Base-by-base conservation (phyloP, 2,329 filamentous ascomycete species). In the Botrytis deweyae region DNA sequence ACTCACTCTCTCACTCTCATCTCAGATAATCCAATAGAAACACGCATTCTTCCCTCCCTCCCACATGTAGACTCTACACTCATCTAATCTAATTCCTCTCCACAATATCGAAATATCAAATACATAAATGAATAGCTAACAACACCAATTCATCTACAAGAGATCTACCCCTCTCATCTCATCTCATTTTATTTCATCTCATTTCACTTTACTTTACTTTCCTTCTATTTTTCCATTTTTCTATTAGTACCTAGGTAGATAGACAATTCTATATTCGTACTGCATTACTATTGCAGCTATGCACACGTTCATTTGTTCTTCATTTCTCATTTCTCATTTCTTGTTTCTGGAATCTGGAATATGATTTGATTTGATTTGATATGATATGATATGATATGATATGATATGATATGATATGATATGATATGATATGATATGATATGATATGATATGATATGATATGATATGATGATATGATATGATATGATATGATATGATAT, bases 251-350 rank as follows among this genome's bases (percentile, higher is more conserved):
- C 29, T 29, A 29, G 29, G 29, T 29, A 40, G 12, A 1, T 40
- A 40, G 40, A 12, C 3, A 42, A 4, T 42, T 16, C 12, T 16
- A 4, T 3, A 42, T 42, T 4, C 42, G 18, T 20, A 44, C 2
- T 44, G 6, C 6, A 20, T n/a, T 9, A 22, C 4, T n/a, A 25
- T 1, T 49, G 22, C 46, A 49, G 25, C 10, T 4, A 4, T 4
- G 5, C 12, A 12, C 6, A 8, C 0, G 18, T 29, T n/a, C 2
- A 14, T 5, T 29, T 12, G 4, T 14, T 25, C 22, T 3, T 12
- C 1, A 22, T 9, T 49, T 20, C 20, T 49, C 2, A n/a, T n/a
- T 7, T 2, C 25, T 55, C 33, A 33, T 33, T 33, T 2, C 33
- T 33, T 33, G 33, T 33, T 33, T 33, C 33, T 33, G 33, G 33